Base-by-base conservation (phyloP, 2,329 filamentous ascomycete species). In the Acrocalymma vagum region DNA sequence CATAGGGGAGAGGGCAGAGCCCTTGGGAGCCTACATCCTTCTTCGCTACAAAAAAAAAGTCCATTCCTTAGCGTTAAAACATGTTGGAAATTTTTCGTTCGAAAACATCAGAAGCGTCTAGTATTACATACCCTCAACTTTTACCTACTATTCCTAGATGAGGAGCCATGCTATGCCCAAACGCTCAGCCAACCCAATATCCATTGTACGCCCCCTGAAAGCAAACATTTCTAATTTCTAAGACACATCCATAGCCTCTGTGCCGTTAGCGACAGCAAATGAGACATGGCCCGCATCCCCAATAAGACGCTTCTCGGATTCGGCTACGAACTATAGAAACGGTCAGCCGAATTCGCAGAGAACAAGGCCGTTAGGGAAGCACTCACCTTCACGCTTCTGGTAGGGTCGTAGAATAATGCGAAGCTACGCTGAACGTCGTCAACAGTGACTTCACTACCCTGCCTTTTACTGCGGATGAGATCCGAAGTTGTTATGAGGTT, bases 401-500 rank as follows among this genome's bases (percentile, higher is more conserved):
- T 77, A 1, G 92, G 87, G 69, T 99, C 94, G 73, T 93, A 96
- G 75, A 99, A 99, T 32, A 99, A 82, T 64, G 86, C 81, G 78
- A 93, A 99, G 73, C 90, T 95, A 56, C 93, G 84, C 76, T 96
- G 88, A 9, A 99, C 92, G 64, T 99, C 94, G 40, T 90, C 84
- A 42, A 96, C 81, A 42, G 81, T 83, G 31, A 99, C 89, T 62
- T 93, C 86, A 71, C 89, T 90, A 11, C 87, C 86, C 63, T 85
- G 87, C 53, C 92, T 84, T 80, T 96, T 97, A 61, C 88, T 85
- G 48, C 84, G 85, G 33, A 97, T 81, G 29, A 99, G 81, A 70
- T 95, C 88, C 5, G 90, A 94, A 2, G 94, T 96, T 15, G 89
- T 95, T 72, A 99, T 96, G 40, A 99, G 85, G 69, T 99, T 96